Conservation (phyloP, 192 early-diverging fungal species). For the Mortierella hygrophila region DNA sequence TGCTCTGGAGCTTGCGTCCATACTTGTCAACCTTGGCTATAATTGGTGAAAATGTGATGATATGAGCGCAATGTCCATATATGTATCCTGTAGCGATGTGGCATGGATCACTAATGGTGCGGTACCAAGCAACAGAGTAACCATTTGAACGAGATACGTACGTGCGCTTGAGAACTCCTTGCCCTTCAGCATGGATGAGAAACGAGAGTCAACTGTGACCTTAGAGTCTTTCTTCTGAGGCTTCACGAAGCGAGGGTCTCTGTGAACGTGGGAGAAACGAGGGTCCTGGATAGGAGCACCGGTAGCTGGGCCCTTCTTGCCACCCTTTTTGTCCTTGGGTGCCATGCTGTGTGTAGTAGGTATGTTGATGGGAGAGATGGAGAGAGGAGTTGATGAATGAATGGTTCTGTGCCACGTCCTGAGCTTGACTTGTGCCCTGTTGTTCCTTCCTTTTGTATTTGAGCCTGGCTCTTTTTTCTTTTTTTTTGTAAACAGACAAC, state of each 20-base stretch:
- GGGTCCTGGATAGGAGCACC: conserved; percentile 67
- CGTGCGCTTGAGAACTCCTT: conserved; percentile 69
- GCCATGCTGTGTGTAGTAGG: conserved; percentile 14
- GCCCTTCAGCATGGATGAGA: conserved; percentile 83
- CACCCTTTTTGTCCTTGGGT: conserved; percentile 42
- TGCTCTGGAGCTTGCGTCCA: conserved; percentile 68
- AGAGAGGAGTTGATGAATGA: background rate
- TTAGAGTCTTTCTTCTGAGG: conserved; percentile 87
- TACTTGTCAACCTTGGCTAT: conserved; percentile 84
- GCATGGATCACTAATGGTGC: background rate
- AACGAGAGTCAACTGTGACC: conserved; percentile 91
- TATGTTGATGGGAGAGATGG: background rate
- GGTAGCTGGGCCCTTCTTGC: conserved; percentile 18
- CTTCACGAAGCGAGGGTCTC: conserved; percentile 83
- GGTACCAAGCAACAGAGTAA: background rate
- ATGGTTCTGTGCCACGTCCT: background rate
- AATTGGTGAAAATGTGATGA: background rate
- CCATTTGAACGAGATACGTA: conserved; percentile 34
- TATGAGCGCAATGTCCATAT: background rate
- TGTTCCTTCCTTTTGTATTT: background rate
- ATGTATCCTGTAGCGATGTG: background rate
- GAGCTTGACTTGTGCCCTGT: background rate
- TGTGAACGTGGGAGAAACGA: conserved; percentile 83
- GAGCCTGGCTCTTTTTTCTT: conserved; percentile 5
- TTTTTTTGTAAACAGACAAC: conserved; percentile 2